These are phyloP conservation scores for Eimeria praecox DNA, from an alignment of 169 alveolate genomes.

Conservation along the genomic window DNA sequence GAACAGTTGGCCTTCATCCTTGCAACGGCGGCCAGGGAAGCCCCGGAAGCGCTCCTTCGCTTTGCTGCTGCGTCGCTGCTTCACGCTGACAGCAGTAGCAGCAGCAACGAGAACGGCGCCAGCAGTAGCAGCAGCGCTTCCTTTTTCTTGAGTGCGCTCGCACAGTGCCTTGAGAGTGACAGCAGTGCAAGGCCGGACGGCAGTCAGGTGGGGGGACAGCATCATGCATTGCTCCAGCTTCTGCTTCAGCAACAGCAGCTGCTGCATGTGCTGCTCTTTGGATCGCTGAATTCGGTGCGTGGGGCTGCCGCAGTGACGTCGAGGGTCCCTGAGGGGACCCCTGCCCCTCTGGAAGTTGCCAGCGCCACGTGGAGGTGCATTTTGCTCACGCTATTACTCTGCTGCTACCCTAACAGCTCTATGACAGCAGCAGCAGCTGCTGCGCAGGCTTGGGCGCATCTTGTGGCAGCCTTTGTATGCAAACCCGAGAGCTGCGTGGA, in stretches of 20 bases:
- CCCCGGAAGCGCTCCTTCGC: slow-evolving; percentile 60
- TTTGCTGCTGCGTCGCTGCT: slow-evolving; percentile 62
- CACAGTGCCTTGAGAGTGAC: slow-evolving; percentile 6
- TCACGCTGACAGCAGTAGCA: slow-evolving; percentile 2
- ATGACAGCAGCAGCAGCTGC: slow-evolving; percentile 50
- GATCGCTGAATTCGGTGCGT: not conserved
- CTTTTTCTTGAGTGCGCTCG: not conserved
- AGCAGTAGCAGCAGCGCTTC: slow-evolving; percentile 22
- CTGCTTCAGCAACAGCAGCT: slow-evolving; percentile 65
- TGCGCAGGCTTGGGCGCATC: slow-evolving; percentile 58
- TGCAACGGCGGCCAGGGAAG: slow-evolving; percentile 71
- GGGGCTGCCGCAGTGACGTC: slow-evolving; percentile 52
- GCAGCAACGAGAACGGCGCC: not conserved
- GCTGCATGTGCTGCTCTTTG: slow-evolving; percentile 39
- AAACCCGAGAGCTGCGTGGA: slow-evolving; percentile 22
- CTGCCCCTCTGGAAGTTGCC: slow-evolving; percentile 35
- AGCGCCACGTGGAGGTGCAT: slow-evolving; percentile 49
- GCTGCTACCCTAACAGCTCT: slow-evolving; percentile 53
- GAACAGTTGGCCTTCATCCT: slow-evolving; percentile 56
- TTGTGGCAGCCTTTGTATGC: slow-evolving; percentile 54
- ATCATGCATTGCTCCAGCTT: slow-evolving; percentile 62
- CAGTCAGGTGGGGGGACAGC: not conserved
- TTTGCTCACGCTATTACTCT: slow-evolving; percentile 5
- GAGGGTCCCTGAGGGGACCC: slow-evolving; percentile 32
- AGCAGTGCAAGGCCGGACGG: slow-evolving; percentile 28